phyloP scores from a whole-genome alignment of 1,284 basidiomycete genomes.

The Gymnopus androsaceus region DNA sequence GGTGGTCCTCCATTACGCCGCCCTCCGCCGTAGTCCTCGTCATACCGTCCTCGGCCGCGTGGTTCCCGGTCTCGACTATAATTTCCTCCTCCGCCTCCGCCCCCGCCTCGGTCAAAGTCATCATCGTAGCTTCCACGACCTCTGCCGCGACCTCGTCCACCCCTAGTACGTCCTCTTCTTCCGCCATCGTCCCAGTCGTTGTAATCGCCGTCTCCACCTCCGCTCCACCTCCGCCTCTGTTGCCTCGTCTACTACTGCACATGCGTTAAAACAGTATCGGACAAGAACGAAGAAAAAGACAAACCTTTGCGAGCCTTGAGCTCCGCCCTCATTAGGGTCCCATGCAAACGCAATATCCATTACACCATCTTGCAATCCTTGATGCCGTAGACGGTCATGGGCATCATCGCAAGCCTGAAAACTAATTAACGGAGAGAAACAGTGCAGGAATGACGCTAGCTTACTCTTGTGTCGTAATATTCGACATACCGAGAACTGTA shows the following conservation, averaged over 20 bases:
- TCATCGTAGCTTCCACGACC: conserved; percentile 44
- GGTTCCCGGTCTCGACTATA: conserved; percentile 48
- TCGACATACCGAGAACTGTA: conserved; percentile 82
- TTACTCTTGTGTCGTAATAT: conserved; percentile 83
- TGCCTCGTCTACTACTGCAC: not conserved
- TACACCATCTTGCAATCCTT: conserved; percentile 80
- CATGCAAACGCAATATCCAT: conserved; percentile 90
- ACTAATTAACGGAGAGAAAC: no score
- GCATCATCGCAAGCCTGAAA: conserved; percentile 80
- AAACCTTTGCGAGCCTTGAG: conserved; percentile 38
- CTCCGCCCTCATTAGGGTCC: conserved; percentile 57
- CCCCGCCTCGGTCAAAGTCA: conserved; percentile 34
- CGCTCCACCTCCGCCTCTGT: conserved; percentile 15
- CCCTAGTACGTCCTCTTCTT: conserved; percentile 33
- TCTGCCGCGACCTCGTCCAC: conserved; percentile 42
- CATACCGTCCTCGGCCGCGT: conserved; percentile 37
- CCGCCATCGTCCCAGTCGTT: conserved; percentile 50
- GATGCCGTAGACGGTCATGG: conserved; percentile 76
- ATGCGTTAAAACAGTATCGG: conserved; percentile 17
- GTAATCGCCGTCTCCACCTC: conserved; percentile 33
- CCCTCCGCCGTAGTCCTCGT: conserved; percentile 44
- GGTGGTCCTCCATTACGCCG: conserved; percentile 27
- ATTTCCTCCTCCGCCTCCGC: no score
- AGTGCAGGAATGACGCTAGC: conserved; percentile 27
- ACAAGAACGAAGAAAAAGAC: conserved; percentile 5